A percentile compares a stretch with the other conserved stretches of the same genome.
Evolutionary conservation across 1,284 basidiomycete species (phyloP).

Genomic region (Ceratobasidium sp.): DNA sequence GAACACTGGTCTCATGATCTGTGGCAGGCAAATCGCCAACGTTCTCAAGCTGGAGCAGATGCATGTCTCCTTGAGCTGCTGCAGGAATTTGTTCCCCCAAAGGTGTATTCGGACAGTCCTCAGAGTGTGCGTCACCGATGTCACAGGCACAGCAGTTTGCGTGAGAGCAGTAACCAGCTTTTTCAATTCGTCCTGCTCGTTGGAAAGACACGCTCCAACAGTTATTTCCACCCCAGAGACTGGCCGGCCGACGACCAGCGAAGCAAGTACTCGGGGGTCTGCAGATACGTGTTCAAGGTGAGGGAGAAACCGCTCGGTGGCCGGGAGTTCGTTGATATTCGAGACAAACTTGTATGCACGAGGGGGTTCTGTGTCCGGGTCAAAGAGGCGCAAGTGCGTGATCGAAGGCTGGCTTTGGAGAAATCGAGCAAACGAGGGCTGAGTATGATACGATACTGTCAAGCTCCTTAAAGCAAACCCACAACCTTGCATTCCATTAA

Average conservation of each 20-base stretch:
- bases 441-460: conserved; percentile 31
- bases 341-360: conserved; percentile 27
- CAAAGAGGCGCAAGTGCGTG: conserved; percentile 19
- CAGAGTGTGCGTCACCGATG: conserved; percentile 19
- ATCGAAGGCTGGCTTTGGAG: conserved; percentile 38
- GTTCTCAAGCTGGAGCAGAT: conserved; percentile 11
- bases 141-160: conserved; percentile 9
- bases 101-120: conserved; percentile 38
- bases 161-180: conserved; percentile 27
- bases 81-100: conserved; percentile 37
- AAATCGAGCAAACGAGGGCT: conserved; percentile 34
- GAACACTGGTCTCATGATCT: conserved; percentile 28
- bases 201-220: conserved; percentile 26
- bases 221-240: conserved; percentile 25
- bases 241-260: conserved; percentile 20
- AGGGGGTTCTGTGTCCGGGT: conserved; percentile 40
- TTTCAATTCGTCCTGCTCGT: conserved; percentile 21
- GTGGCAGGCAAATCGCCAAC: conserved; percentile 13
- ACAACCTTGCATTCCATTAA: conserved; percentile 11
- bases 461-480: conserved; percentile 7
- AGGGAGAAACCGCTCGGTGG: conserved; percentile 8
- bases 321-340: conserved; percentile 16
- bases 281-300: conserved; percentile 27
- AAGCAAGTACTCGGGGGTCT: conserved; percentile 29
- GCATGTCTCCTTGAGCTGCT: conserved; percentile 14